A percentile compares a stretch with the other conserved stretches of the same genome.
These are phyloP conservation scores for Fusarium neocosmosporiellum DNA, from an alignment of 2,329 filamentous ascomycete species.

Conservation along the genomic window DNA sequence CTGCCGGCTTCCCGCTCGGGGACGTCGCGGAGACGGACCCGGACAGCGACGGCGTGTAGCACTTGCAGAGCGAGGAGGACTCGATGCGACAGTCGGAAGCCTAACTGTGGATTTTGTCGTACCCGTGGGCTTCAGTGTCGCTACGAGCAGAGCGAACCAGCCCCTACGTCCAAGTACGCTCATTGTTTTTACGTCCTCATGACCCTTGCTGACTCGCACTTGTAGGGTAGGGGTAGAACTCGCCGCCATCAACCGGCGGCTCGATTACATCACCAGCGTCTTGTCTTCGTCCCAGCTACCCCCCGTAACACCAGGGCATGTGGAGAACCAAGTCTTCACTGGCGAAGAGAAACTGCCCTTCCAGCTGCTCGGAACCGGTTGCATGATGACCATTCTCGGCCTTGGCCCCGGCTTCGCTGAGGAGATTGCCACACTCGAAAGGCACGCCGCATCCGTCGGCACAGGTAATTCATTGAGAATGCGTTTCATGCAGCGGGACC, in stretches of 20 bases:
- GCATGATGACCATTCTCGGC: neutral
- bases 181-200: neutral
- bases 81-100: neutral
- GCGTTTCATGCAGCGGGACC: constrained; percentile 5
- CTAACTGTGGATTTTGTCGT: neutral
- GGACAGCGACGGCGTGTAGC: neutral
- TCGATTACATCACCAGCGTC: neutral
- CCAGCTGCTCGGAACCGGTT: neutral
- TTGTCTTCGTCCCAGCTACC: neutral
- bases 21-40: neutral
- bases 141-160: neutral
- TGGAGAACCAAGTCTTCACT: neutral
- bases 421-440: neutral
- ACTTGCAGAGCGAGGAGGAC: neutral
- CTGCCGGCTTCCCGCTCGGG: neutral
- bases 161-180: neutral
- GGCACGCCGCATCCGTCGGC: neutral
- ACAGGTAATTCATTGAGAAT: neutral
- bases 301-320: neutral
- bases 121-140: neutral
- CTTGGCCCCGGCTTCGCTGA: neutral
- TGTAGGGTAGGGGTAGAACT: neutral
- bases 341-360: neutral
- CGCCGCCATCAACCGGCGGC: neutral
- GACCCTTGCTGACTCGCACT: neutral